Evolutionary conservation across 352 stramenopile species (phyloP).

Genomic region (Phytophthora macrochlamydospora): DNA sequence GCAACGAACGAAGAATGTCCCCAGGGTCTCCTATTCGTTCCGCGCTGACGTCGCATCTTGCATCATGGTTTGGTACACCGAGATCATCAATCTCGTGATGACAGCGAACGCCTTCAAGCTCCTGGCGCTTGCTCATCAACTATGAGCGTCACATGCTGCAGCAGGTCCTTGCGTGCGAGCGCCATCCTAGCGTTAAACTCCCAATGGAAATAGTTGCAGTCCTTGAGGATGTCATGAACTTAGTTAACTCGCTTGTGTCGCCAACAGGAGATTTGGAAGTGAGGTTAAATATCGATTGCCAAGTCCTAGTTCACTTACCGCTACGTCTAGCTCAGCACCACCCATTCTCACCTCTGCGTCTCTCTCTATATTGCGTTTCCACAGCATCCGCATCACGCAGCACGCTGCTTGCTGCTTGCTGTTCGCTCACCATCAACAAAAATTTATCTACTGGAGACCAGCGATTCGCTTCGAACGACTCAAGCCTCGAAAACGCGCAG

Average conservation of each 20-base stretch:
- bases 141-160: slow-evolving; percentile 3
- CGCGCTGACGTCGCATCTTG: background rate
- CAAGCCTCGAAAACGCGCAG: too few relatives aligned
- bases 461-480: too few relatives aligned
- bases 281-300: background rate
- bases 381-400: too few relatives aligned
- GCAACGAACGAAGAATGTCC: slow-evolving; percentile 9
- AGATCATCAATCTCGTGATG: background rate
- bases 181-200: slow-evolving; percentile 11
- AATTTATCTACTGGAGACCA: too few relatives aligned
- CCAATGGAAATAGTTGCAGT: slow-evolving; percentile 13
- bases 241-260: background rate
- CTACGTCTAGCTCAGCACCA: background rate
- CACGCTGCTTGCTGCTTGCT: too few relatives aligned
- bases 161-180: background rate
- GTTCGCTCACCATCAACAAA: too few relatives aligned
- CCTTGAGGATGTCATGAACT: slow-evolving; percentile 2
- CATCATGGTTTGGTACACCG: slow-evolving; percentile 11
- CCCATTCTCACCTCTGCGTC: too few relatives aligned
- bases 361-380: too few relatives aligned
- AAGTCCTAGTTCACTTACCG: background rate
- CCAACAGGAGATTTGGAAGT: background rate
- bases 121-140: background rate
- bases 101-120: slow-evolving; percentile 2
- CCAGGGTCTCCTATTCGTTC: slow-evolving; percentile 6